Percentiles rank a stretch among this genome's conserved stretches.
These are phyloP conservation scores for Camptophora hylomeconis DNA, from an alignment of 2,329 filamentous ascomycete species.

Conservation along the genomic window DNA sequence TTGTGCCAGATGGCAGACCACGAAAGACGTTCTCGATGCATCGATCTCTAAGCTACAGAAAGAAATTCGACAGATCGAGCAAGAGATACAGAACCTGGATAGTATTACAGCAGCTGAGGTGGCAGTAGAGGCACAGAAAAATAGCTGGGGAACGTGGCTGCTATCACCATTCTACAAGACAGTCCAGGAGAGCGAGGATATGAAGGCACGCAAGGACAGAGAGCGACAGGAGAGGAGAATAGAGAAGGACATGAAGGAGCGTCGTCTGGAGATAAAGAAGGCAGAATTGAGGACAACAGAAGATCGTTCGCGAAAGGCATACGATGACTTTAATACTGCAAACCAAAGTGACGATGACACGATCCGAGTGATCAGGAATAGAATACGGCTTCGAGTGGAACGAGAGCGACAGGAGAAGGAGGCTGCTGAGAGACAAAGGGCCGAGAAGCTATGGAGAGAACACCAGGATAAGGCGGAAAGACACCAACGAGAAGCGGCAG, in stretches of 20 bases:
- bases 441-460: slow-evolving; percentile 5
- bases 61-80: slow-evolving; percentile 16
- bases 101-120: slow-evolving; percentile 19
- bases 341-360: slow-evolving; percentile 12
- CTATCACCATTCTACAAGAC: slow-evolving; percentile 1
- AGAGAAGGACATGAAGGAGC: slow-evolving; percentile 23
- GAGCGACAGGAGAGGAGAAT: slow-evolving; percentile 21
- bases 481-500: slow-evolving; percentile 7
- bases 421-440: slow-evolving; percentile 1
- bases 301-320: slow-evolving; percentile 5
- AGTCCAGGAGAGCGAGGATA: slow-evolving; percentile 17
- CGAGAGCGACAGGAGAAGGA: slow-evolving; percentile 5
- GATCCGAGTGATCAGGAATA: slow-evolving; percentile 8
- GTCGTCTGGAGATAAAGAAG: slow-evolving; percentile 13
- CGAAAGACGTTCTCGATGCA: slow-evolving; percentile 15
- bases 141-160: slow-evolving; percentile 18
- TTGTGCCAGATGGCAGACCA: slow-evolving; percentile 17
- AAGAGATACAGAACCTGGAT: slow-evolving; percentile 19
- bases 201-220: slow-evolving; percentile 22
- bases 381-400: slow-evolving; percentile 5
- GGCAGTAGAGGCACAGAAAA: slow-evolving; percentile 20
- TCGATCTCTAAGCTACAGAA: slow-evolving; percentile 5
- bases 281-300: slow-evolving; percentile 14
- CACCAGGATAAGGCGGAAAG: slow-evolving; percentile 7
- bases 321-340: slow-evolving; percentile 12